Evolutionary conservation across 441 rosid genomes (phyloP).

Genomic region (Gossypium aridum): DNA sequence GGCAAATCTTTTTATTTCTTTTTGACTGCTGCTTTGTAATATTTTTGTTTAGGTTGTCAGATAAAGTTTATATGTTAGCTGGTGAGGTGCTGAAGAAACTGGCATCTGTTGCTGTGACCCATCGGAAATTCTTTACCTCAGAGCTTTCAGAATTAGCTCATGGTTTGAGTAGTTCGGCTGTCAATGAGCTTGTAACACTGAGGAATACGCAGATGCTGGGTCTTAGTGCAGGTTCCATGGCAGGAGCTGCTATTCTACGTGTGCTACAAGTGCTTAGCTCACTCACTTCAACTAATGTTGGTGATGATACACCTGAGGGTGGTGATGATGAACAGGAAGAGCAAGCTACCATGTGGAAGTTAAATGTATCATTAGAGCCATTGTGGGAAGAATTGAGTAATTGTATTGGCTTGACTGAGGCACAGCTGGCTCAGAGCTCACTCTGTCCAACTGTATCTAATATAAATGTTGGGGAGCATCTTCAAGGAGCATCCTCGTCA

Average conservation of each 20-base stretch:
- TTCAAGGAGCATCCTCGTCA: slow-evolving; percentile 46
- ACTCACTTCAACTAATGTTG: slow-evolving; percentile 38
- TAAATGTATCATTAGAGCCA: slow-evolving; percentile 75
- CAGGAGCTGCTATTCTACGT: slow-evolving; percentile 84
- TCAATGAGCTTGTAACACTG: slow-evolving; percentile 66
- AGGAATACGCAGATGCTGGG: slow-evolving; percentile 79
- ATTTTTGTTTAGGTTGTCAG: slow-evolving; percentile 62
- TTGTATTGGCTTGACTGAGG: slow-evolving; percentile 82
- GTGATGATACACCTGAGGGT: slow-evolving; percentile 30
- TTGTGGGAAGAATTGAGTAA: slow-evolving; percentile 92
- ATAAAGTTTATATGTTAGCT: slow-evolving; percentile 69
- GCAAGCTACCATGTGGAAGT: slow-evolving; percentile 63
- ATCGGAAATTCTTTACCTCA: slow-evolving; percentile 57
- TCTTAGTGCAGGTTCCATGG: slow-evolving; percentile 86
- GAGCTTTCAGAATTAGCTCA: slow-evolving; percentile 77
- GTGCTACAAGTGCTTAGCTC: slow-evolving; percentile 85
- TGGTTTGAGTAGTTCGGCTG: slow-evolving; percentile 75
- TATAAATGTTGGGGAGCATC: slow-evolving; percentile 52
- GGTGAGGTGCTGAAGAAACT: slow-evolving; percentile 87
- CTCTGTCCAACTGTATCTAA: slow-evolving; percentile 31
- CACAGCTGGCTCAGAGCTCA: slow-evolving; percentile 66
- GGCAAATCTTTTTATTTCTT: not conserved
- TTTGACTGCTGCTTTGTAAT: slow-evolving; percentile 15
- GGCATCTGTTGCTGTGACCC: slow-evolving; percentile 59
- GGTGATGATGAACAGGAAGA: slow-evolving; percentile 58